These are phyloP conservation scores for Candida insectorum DNA, from an alignment of 805 yeast genomes.

Conservation along the genomic window DNA sequence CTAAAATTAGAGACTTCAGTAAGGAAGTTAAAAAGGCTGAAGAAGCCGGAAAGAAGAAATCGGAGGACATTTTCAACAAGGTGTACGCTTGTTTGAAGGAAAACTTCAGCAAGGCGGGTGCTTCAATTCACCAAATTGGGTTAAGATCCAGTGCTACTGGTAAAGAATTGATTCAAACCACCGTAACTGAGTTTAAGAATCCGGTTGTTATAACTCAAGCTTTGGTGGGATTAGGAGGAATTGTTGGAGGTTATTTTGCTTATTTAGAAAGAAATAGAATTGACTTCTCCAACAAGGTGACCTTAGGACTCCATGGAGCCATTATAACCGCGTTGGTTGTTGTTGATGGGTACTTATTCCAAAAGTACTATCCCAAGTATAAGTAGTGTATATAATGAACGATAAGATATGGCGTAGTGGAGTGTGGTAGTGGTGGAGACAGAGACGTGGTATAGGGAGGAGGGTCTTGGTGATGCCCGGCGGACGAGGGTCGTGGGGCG, in stretches of 20 bases:
- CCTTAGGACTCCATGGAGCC: constrained; percentile 47
- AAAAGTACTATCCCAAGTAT: constrained; percentile 52
- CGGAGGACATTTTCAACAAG: constrained; percentile 16
- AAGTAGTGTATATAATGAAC: constrained; percentile 33
- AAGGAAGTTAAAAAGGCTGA: constrained; percentile 13
- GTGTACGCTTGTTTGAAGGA: constrained; percentile 9
- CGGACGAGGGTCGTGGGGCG: too few species aligned
- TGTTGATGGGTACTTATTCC: constrained; percentile 52
- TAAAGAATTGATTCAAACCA: constrained; percentile 14
- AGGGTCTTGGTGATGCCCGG: too few species aligned
- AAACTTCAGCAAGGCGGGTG: constrained; percentile 4
- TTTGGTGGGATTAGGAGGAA: constrained; percentile 45
- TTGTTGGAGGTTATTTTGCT: constrained; percentile 47
- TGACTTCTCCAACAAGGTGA: constrained; percentile 40
- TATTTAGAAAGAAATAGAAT: constrained; percentile 52
- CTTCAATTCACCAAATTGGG: constrained; percentile 6
- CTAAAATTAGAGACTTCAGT: constrained; percentile 17
- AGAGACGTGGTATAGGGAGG: too few species aligned
- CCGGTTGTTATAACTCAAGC: constrained; percentile 60
- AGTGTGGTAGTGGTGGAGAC: neutral
- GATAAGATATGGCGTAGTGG: neutral
- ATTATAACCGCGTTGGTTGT: constrained; percentile 53
- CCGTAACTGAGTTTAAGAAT: constrained; percentile 48
- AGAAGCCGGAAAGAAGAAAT: constrained; percentile 16
- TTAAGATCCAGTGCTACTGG: constrained; percentile 12